phyloP scores from a whole-genome alignment of 2,329 filamentous ascomycete genomes.

The Fusarium sambucinum region DNA sequence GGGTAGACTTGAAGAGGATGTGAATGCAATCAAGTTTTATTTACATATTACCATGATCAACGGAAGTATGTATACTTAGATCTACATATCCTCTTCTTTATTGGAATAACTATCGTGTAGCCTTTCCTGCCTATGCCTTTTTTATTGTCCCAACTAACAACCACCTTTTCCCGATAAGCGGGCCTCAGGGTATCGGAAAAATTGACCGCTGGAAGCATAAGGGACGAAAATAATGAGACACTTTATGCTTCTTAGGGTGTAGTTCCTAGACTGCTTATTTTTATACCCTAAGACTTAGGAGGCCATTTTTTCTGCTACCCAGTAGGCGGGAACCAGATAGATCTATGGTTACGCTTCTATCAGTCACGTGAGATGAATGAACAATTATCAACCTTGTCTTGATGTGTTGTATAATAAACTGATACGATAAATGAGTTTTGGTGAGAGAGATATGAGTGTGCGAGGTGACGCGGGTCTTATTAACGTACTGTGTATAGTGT shows the following conservation, averaged over 20 bases:
- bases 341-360: not conserved
- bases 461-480: too few species aligned
- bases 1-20: not conserved
- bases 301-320: too few species aligned
- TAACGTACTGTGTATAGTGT: not conserved
- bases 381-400: not conserved
- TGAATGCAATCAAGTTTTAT: not conserved
- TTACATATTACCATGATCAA: too few species aligned
- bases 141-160: not conserved
- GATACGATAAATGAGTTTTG: not conserved
- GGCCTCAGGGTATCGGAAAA: too few species aligned
- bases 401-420: not conserved
- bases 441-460: not conserved
- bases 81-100: too few species aligned
- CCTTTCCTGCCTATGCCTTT: not conserved
- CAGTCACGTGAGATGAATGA: constrained; percentile 10
- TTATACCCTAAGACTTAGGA: too few species aligned
- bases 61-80: too few species aligned
- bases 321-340: constrained; percentile 11
- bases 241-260: too few species aligned
- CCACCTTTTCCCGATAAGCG: constrained; percentile 5
- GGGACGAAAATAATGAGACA: too few species aligned
- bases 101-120: too few species aligned
- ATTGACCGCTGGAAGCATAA: too few species aligned
- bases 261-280: too few species aligned